These are phyloP conservation scores for Pneumocystis jirovecii DNA, from an alignment of 1,139 yeast species.

Conservation along the genomic window DNA sequence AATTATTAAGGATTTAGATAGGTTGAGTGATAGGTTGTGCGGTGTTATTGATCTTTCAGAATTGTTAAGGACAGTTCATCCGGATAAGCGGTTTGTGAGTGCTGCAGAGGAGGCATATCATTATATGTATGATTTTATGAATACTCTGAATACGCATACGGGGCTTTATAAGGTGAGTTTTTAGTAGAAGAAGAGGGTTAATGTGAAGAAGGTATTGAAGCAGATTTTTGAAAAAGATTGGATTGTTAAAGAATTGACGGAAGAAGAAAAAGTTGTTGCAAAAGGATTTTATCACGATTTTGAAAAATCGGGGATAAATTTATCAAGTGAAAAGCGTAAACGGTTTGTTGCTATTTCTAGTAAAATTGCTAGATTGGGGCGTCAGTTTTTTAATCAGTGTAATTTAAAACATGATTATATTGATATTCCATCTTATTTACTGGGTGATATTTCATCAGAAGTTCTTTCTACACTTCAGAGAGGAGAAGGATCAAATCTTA, in stretches of 20 bases:
- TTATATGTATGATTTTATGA: slow-evolving; percentile 85
- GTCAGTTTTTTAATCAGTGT: slow-evolving; percentile 51
- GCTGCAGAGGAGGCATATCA: slow-evolving; percentile 88
- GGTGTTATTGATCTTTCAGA: slow-evolving; percentile 91
- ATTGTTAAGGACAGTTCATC: slow-evolving; percentile 72
- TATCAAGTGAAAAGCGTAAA: slow-evolving; percentile 48
- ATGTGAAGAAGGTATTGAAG: slow-evolving; percentile 26
- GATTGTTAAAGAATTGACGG: slow-evolving; percentile 31
- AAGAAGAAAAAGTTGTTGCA: slow-evolving; percentile 76
- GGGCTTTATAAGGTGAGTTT: slow-evolving; percentile 40
- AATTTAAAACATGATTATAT: slow-evolving; percentile 25
- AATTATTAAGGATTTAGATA: slow-evolving; percentile 58
- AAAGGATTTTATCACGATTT: slow-evolving; percentile 68
- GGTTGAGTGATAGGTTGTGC: slow-evolving; percentile 75
- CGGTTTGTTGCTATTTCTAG: slow-evolving; percentile 69
- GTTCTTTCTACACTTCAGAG: slow-evolving; percentile 8
- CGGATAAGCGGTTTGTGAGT: slow-evolving; percentile 49
- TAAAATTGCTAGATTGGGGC: slow-evolving; percentile 68
- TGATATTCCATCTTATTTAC: slow-evolving; percentile 23
- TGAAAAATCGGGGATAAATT: slow-evolving; percentile 76
- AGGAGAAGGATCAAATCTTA: slow-evolving; percentile 21
- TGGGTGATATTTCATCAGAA: slow-evolving; percentile 19
- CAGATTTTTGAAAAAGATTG: slow-evolving; percentile 36
- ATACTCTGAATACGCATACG: slow-evolving; percentile 71
- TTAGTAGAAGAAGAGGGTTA: neutral